Conservation (phyloP, 1,284 basidiomycete species). For the Pulveroboletus sp. region DNA sequence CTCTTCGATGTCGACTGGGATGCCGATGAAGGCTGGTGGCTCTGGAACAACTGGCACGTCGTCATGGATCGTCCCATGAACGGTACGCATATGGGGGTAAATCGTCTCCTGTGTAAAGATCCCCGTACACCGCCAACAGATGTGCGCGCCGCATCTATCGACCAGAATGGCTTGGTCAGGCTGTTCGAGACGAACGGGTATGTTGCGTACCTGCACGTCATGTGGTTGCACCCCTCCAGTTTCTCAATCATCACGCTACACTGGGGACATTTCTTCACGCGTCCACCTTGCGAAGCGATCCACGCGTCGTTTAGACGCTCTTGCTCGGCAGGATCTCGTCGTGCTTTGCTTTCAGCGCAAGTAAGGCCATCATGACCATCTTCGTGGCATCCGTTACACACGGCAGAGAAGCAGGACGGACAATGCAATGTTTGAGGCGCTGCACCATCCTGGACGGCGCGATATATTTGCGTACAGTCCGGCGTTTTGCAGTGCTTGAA, state of each 20-base stretch:
- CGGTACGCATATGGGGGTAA: conserved; percentile 50
- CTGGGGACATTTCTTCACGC: conserved; percentile 42
- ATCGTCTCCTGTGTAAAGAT: conserved; percentile 40
- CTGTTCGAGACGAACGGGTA: not conserved
- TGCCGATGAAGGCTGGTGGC: conserved; percentile 3
- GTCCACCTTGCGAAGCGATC: conserved; percentile 35
- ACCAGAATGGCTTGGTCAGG: not conserved
- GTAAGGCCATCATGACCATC: conserved; percentile 53
- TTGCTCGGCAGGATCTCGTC: conserved; percentile 42
- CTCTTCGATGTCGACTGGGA: conserved; percentile 23
- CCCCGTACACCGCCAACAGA: conserved; percentile 55
- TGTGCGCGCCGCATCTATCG: conserved; percentile 48
- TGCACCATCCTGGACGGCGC: conserved; percentile 28
- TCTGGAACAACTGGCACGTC: not conserved
- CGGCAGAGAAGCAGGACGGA: conserved; percentile 51
- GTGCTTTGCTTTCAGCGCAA: conserved; percentile 45
- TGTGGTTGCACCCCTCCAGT: conserved; percentile 57
- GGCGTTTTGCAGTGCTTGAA: conserved; percentile 58
- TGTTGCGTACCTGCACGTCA: conserved; percentile 40
- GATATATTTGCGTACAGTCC: conserved; percentile 58
- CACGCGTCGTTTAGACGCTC: conserved; percentile 49
- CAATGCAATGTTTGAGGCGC: conserved; percentile 41
- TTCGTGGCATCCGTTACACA: conserved; percentile 54
- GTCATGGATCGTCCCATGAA: conserved; percentile 46
- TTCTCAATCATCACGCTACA: conserved; percentile 53